Base-by-base conservation (phyloP, 75 land plant species). In the Chamaecyparis obtusa region DNA sequence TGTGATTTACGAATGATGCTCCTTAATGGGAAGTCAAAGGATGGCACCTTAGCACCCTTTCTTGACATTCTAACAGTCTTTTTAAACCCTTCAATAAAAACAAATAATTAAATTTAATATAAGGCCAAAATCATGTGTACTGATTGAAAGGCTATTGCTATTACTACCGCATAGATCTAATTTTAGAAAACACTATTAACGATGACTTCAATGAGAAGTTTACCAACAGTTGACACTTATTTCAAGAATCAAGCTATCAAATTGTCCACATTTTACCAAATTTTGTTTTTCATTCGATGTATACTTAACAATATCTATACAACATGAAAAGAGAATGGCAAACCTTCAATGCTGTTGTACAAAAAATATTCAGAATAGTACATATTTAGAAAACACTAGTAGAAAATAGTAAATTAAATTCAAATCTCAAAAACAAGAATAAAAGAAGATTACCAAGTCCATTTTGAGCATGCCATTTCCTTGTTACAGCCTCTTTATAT, bases 21-120 rank as follows among this genome's bases (percentile, higher is more conserved):
- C 44, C 46, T 21, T 79, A 41, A 41, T 79, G 82, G 82, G 9
- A 79, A 19, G 48, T 27, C 82, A 79, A 41, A 41, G 48, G 82
- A 79, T 41, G 82, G 41, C 9, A 21, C 82, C 82, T 79, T 79
- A 79, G 82, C 82, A 79, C 82, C 9, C 82, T 41, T 41, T 9
- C 46, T 41, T 41, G 43, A 39, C 44, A 79, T 41, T 79, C 44
- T 79, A 41, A 79, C 17, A 14, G 48, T 79, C 82, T 24, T 79
- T 44, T 79, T 79, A 41, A 79, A 41, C 17, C 82, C 82, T 79
- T 39, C 21, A 79, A 39, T 41, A 41, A 41, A 79, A 21, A 0
- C 43, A 79, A 79, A 41, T 19, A 21, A 41, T 21, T 35, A 79
- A n/a, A 41, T 41, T 49, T 36, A 79, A 79, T 79, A 41, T 21